A percentile compares a stretch with the other conserved stretches of the same genome.
These are phyloP conservation scores for Aspergillus cavernicola DNA, from an alignment of 495 filamentous ascomycete genomes.

Conservation along the genomic window DNA sequence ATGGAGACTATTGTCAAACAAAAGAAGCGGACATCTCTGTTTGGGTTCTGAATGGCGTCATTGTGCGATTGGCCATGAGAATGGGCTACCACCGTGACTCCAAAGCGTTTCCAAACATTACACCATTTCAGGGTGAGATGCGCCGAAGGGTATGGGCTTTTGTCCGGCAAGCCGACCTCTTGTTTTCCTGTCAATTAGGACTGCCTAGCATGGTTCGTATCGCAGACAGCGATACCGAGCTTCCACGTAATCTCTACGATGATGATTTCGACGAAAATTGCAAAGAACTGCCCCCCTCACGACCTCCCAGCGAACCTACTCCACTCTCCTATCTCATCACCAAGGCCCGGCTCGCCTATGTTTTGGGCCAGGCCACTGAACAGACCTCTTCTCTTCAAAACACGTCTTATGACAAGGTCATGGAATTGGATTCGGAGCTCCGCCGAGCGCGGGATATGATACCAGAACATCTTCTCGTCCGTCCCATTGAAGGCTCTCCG, in stretches of 20 bases:
- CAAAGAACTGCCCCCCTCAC: slow-evolving; percentile 69
- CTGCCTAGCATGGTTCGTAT: slow-evolving; percentile 84
- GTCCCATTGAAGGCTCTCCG: slow-evolving; percentile 70
- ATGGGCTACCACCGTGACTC: slow-evolving; percentile 97
- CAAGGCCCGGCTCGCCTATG: slow-evolving; percentile 63
- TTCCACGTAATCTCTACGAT: slow-evolving; percentile 89
- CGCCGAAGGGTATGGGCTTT: slow-evolving; percentile 84
- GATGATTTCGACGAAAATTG: slow-evolving; percentile 85
- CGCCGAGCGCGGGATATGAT: slow-evolving; percentile 66
- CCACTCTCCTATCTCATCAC: slow-evolving; percentile 84
- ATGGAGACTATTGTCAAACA: slow-evolving; percentile 73
- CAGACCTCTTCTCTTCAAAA: slow-evolving; percentile 40
- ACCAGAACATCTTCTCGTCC: slow-evolving; percentile 74
- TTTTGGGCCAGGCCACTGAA: slow-evolving; percentile 59
- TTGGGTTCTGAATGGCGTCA: slow-evolving; percentile 76
- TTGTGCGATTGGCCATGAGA: slow-evolving; percentile 81
- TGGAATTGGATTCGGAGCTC: slow-evolving; percentile 74
- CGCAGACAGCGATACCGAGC: slow-evolving; percentile 76
- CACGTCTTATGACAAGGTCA: slow-evolving; percentile 75
- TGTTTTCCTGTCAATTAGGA: slow-evolving; percentile 89
- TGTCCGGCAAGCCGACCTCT: slow-evolving; percentile 72
- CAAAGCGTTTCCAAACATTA: slow-evolving; percentile 75
- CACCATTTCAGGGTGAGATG: slow-evolving; percentile 89
- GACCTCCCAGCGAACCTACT: slow-evolving; percentile 74
- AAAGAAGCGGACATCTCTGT: slow-evolving; percentile 78